These are phyloP conservation scores for Xylariaceae sp. DNA, from an alignment of 2,329 filamentous ascomycete genomes.

Conservation along the genomic window DNA sequence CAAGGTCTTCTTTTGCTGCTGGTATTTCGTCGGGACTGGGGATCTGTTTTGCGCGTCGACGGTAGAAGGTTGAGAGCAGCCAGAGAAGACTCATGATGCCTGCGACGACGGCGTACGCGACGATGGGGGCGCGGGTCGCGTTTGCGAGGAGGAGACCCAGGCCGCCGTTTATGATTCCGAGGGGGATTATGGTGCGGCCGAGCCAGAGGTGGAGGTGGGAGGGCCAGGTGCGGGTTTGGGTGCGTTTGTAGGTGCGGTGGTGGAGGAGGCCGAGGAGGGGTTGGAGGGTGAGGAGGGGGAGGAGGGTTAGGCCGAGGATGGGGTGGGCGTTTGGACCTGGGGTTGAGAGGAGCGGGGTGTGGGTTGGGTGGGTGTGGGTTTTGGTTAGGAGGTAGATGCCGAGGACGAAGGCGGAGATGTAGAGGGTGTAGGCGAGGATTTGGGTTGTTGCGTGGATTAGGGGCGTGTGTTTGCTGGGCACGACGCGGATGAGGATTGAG, in stretches of 20 bases:
- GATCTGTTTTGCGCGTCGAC: too few species aligned
- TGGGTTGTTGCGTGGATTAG: constrained; percentile 39
- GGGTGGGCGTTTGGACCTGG: constrained; percentile 38
- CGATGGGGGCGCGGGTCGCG: constrained; percentile 27
- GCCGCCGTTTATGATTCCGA: constrained; percentile 43
- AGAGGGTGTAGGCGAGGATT: constrained; percentile 35
- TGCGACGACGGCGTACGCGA: constrained; percentile 38
- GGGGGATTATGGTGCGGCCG: constrained; percentile 36
- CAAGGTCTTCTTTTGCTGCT: too few species aligned
- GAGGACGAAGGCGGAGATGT: constrained; percentile 37
- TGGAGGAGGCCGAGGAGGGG: constrained; percentile 40
- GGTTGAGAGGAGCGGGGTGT: constrained; percentile 27
- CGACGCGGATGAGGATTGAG: constrained; percentile 38
- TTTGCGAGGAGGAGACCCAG: constrained; percentile 38
- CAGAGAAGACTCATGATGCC: constrained; percentile 36
- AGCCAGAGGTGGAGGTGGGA: constrained; percentile 41
- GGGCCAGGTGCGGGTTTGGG: constrained; percentile 37
- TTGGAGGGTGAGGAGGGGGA: constrained; percentile 38
- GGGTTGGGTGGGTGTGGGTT: constrained; percentile 31
- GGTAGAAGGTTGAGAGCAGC: constrained; percentile 32
- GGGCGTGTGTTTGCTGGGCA: constrained; percentile 35
- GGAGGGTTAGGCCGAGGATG: constrained; percentile 42
- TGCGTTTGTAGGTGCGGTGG: constrained; percentile 37
- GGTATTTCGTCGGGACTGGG: too few species aligned
- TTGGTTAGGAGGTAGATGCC: constrained; percentile 39